phyloP scores from a whole-genome alignment of 2,329 filamentous ascomycete genomes.

The Trichoderma lentiforme region DNA sequence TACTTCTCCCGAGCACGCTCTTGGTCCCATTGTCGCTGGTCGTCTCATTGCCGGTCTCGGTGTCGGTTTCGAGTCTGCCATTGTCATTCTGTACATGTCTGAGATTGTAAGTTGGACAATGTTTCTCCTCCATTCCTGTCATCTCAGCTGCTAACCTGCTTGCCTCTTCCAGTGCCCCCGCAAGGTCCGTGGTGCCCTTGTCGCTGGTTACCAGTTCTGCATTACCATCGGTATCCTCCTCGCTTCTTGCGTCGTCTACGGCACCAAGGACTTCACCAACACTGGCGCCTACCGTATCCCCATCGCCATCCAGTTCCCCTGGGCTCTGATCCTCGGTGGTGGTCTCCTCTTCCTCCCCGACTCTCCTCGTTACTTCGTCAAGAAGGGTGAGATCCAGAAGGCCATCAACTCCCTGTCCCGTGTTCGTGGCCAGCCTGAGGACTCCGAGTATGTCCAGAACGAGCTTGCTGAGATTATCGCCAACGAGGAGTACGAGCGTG shows the following conservation, averaged over 20 bases:
- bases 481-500: slow-evolving; percentile 82
- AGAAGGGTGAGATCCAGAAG: slow-evolving; percentile 64
- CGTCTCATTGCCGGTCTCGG: slow-evolving; percentile 73
- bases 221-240: slow-evolving; percentile 76
- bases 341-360: slow-evolving; percentile 78
- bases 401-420: slow-evolving; percentile 61
- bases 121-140: not conserved
- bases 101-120: slow-evolving; percentile 58
- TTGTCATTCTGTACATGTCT: slow-evolving; percentile 84
- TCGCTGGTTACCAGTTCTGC: slow-evolving; percentile 81
- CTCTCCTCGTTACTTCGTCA: slow-evolving; percentile 82
- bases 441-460: slow-evolving; percentile 71
- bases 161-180: slow-evolving; percentile 45
- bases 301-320: slow-evolving; percentile 75
- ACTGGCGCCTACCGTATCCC: slow-evolving; percentile 75
- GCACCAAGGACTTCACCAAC: slow-evolving; percentile 58
- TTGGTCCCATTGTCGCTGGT: slow-evolving; percentile 66
- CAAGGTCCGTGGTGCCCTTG: slow-evolving; percentile 73
- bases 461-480: slow-evolving; percentile 84
- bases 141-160: not conserved
- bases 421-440: slow-evolving; percentile 69
- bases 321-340: slow-evolving; percentile 69
- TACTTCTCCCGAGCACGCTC: slow-evolving; percentile 42
- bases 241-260: slow-evolving; percentile 72
- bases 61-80: slow-evolving; percentile 76